phyloP scores from a whole-genome alignment of 805 yeast species.

The Metschnikowia sp. region DNA sequence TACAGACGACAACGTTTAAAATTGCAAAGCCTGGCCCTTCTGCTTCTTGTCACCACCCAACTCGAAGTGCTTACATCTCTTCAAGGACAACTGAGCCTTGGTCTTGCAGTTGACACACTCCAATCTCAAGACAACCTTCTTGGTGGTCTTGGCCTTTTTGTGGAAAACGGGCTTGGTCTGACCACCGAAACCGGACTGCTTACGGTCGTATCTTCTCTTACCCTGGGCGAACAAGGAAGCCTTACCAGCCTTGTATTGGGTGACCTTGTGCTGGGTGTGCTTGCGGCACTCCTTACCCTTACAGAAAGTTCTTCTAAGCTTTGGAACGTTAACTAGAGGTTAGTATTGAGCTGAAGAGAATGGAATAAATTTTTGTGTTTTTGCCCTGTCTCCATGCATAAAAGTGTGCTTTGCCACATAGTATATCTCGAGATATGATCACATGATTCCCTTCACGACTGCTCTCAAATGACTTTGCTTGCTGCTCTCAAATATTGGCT shows the following conservation, averaged over 20 bases:
- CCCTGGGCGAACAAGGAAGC: slow-evolving; percentile 99
- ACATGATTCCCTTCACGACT: no score
- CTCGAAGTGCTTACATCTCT: slow-evolving; percentile 99
- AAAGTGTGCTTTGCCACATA: no score
- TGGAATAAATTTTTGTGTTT: no score
- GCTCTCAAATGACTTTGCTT: no score
- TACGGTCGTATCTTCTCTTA: slow-evolving; percentile 99
- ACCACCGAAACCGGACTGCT: slow-evolving; percentile 99
- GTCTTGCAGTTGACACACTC: slow-evolving; percentile 99
- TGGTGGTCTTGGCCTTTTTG: slow-evolving; percentile 99
- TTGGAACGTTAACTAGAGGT: slow-evolving; percentile 94
- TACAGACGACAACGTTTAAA: slow-evolving; percentile 46
- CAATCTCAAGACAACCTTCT: slow-evolving; percentile 98
- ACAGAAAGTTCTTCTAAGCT: slow-evolving; percentile 99
- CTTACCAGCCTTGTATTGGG: slow-evolving; percentile 99
- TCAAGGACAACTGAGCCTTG: slow-evolving; percentile 95
- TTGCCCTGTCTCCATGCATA: no score
- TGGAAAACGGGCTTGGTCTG: slow-evolving; percentile 99
- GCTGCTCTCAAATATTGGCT: no score
- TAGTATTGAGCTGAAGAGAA: slow-evolving; percentile 7
- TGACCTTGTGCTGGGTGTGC: slow-evolving; percentile 99
- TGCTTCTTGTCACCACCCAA: slow-evolving; percentile 99
- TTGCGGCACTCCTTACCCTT: slow-evolving; percentile 98
- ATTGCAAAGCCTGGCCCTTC: slow-evolving; percentile 99
- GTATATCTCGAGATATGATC: no score